Evolutionary conservation across 768 basidiomycete genomes (phyloP), one percentile per base, ranked within the genome.

Genomic region (Myochromella boudieri): DNA sequence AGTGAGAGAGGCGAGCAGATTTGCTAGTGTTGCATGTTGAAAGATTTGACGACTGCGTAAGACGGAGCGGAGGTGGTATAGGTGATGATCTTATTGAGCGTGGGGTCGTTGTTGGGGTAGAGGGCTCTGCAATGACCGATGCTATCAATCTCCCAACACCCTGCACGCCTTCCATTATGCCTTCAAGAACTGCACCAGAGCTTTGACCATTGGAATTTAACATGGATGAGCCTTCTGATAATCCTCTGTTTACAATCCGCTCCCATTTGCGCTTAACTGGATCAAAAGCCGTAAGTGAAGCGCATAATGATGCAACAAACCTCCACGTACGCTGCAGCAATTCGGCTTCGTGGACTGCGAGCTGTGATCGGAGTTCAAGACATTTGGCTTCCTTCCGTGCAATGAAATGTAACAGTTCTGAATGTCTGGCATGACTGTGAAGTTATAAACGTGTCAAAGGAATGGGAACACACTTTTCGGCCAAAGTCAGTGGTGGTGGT

Each of bases 311-410:
- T n/a, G n/a, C n/a, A n/a, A n/a, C n/a, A n/a, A n/a, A n/a, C n/a
- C n/a, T n/a, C n/a, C n/a, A 66, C 80, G 46, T 60, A 84, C 82
- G 66, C 60, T 86, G 78, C 0, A 76, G 60, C 2, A 92, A 72
- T 58, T 91, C 91, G 2, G 74, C 75, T 66, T 93, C 90, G 54
- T 91, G 87, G 11, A 67, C 59, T 6, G 76, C 74, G 2, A 93
- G 79, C 54, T 89, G 87, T 4, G 84, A 80, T 14, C 88, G 82
- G 34, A 92, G 72, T 47, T 93, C 90, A 31, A 92, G 77, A 55
- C 87, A 91, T 61, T 82, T 86, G 0, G 86, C 80, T 61, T 92
- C 91, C 53, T 92, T 91, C 65, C 91, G 88, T 0, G 91, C 90
- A 41, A 93, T 93, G 49, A 85, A 85, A 24, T 78, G 85, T n/a